Conservation (phyloP, 2,329 filamentous ascomycete genomes). For the Alternaria rosae region DNA sequence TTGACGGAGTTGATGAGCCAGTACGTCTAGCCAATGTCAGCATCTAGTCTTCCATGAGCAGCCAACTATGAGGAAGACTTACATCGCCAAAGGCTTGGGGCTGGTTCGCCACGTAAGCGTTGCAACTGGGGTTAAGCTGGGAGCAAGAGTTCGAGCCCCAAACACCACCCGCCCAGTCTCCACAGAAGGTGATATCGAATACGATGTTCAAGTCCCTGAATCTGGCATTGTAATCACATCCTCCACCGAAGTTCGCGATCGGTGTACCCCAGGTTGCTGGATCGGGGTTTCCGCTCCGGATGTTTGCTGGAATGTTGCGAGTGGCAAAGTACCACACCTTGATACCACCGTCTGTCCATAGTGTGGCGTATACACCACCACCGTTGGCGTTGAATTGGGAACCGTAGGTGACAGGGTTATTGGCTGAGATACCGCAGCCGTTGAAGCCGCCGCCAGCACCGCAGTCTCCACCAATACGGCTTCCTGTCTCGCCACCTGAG, state of each 20-base stretch:
- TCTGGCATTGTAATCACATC: conserved; percentile 47
- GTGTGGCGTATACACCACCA: conserved; percentile 54
- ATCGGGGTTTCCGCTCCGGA: conserved; percentile 51
- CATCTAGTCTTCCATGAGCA: background rate
- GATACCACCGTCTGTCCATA: conserved; percentile 53
- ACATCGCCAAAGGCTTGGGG: conserved; percentile 48
- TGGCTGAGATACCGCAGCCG: conserved; percentile 44
- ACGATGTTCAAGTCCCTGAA: conserved; percentile 50
- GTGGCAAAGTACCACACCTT: conserved; percentile 58
- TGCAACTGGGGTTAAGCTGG: conserved; percentile 42
- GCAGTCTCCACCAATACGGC: conserved; percentile 43
- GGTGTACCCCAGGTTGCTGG: conserved; percentile 54
- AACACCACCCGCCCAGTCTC: conserved; percentile 62
- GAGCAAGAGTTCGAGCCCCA: conserved; percentile 48
- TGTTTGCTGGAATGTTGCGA: conserved; percentile 52
- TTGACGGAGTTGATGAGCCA: conserved; percentile 52
- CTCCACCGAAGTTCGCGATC: conserved; percentile 44
- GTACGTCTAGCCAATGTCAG: conserved; percentile 39
- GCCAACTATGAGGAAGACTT: conserved; percentile 9
- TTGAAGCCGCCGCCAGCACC: conserved; percentile 45
- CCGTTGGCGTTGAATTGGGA: conserved; percentile 51
- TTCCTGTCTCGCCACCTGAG: conserved; percentile 42
- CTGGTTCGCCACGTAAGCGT: conserved; percentile 49
- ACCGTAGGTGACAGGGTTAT: conserved; percentile 43
- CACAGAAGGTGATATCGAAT: conserved; percentile 63